Evolutionary conservation across 225 moss, liverwort and hornwort species (phyloP).

Genomic region (Polytrichum formosum): DNA sequence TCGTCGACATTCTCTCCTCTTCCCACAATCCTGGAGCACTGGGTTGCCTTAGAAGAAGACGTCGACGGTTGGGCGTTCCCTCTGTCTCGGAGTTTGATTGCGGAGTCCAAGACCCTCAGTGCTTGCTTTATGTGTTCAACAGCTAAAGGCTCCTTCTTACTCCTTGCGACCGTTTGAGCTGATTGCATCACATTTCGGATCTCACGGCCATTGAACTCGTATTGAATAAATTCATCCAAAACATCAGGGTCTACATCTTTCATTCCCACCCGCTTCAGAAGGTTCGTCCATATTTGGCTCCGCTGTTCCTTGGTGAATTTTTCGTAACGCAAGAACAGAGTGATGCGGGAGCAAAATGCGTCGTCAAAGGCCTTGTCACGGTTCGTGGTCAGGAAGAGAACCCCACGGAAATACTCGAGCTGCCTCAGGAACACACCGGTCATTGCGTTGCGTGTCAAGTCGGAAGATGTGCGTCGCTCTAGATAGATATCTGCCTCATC

Average conservation of each 20-base stretch:
- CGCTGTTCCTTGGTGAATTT: constrained; percentile 9
- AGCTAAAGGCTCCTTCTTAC: neutral
- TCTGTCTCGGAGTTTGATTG: no score
- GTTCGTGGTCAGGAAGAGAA: constrained; percentile 41
- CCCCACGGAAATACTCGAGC: constrained; percentile 33
- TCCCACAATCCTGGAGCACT: no score
- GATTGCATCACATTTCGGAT: constrained; percentile 33
- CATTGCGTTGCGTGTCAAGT: constrained; percentile 27
- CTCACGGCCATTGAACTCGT: constrained; percentile 39
- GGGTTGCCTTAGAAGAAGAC: no score
- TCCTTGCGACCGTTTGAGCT: constrained; percentile 17
- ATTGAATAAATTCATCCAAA: constrained; percentile 8
- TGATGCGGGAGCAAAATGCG: constrained; percentile 38
- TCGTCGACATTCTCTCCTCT: no score
- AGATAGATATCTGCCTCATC: constrained; percentile 45
- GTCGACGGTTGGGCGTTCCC: no score
- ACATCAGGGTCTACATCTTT: neutral
- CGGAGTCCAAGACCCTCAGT: no score
- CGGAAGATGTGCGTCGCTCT: constrained; percentile 13
- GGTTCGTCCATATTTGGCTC: constrained; percentile 18
- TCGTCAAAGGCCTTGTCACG: constrained; percentile 31
- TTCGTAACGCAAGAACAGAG: constrained; percentile 33
- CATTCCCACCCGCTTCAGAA: constrained; percentile 14
- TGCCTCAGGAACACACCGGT: constrained; percentile 31
- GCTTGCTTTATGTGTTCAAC: no score